Base-by-base conservation (phyloP, 2,329 filamentous ascomycete species). In the Davidsoniella eucalypti region DNA sequence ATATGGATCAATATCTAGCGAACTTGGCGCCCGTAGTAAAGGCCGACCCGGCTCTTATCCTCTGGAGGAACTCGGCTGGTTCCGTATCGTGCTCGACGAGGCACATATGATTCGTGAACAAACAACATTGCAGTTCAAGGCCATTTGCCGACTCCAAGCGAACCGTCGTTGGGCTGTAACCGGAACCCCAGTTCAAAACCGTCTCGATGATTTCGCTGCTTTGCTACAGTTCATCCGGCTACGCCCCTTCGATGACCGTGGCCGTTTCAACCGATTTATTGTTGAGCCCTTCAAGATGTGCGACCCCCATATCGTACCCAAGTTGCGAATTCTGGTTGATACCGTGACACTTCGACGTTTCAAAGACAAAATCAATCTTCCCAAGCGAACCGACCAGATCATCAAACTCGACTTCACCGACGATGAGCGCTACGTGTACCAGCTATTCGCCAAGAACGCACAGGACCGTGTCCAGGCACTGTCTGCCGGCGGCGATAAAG, bases 131-230 rank as follows among this genome's bases (percentile, higher is more conserved):
- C 83, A 90, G 57, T 93, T 87, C 49, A 87, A 88, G 61, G 85
- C 86, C 2, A 85, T 92, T 17, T 88, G 87, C 56, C 75, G 78
- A 17, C 69, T 96, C 2, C 74, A 84, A 54, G 85, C 87, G 2
- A 76, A 84, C 59, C 78, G 88, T 29, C 81, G 88, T 33, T 98
- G 92, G 92, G 90, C 88, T 2, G 86, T 96, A n/a, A 96, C 92
- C 0, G 92, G 90, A 50, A 96, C 92, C 0, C 92, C 88, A 0
- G 85, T 96, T 7, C 90, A 96, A 64, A 98, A 98, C 60, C 81
- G 85, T 3, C 72, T 96, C 2, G 87, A 93, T 56, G 92, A 98
- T 61, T 72, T 96, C 18, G 84, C 86, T 12, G 84, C 90, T 1
- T 69, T 96, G 2, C 79, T 94, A 52, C 84, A 82, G 29, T 96